These are phyloP conservation scores for Xylariaceae sp. DNA, from an alignment of 2,329 filamentous ascomycete species.

Conservation along the genomic window DNA sequence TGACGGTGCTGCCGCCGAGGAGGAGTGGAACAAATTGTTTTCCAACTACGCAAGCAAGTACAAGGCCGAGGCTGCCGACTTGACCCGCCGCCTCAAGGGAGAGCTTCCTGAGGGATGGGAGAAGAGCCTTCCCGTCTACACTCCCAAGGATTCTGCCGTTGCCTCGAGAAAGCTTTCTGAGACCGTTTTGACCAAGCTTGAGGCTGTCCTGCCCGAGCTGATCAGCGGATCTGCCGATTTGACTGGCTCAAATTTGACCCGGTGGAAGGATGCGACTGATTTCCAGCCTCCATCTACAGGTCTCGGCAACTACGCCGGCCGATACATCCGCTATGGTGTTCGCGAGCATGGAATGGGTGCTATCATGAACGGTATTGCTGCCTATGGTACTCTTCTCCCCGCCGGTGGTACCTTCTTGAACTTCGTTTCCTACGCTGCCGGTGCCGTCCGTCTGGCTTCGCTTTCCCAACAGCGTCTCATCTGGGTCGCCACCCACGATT, in stretches of 20 bases:
- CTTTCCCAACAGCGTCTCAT: constrained; percentile 87
- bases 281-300: constrained; percentile 88
- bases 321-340: constrained; percentile 90
- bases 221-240: constrained; percentile 95
- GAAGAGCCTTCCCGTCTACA: constrained; percentile 88
- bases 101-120: constrained; percentile 96
- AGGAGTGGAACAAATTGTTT: constrained; percentile 93
- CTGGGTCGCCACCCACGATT: constrained; percentile 98
- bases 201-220: constrained; percentile 80
- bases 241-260: constrained; percentile 97
- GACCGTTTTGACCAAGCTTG: constrained; percentile 83
- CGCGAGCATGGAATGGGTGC: constrained; percentile 90
- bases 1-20: constrained; percentile 81
- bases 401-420: constrained; percentile 97
- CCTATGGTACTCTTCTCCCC: constrained; percentile 92
- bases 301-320: constrained; percentile 84
- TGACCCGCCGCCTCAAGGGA: constrained; percentile 72
- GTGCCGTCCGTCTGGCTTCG: constrained; percentile 88
- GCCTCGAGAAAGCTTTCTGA: constrained; percentile 97
- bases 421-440: constrained; percentile 97
- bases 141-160: constrained; percentile 74
- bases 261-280: constrained; percentile 95
- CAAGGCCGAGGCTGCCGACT: constrained; percentile 75
- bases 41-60: constrained; percentile 78
- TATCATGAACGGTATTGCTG: constrained; percentile 91